A percentile compares a stretch with the other conserved stretches of the same genome.
phyloP scores from a whole-genome alignment of 768 basidiomycete genomes.

The Cystofilobasidium bisporidii region DNA sequence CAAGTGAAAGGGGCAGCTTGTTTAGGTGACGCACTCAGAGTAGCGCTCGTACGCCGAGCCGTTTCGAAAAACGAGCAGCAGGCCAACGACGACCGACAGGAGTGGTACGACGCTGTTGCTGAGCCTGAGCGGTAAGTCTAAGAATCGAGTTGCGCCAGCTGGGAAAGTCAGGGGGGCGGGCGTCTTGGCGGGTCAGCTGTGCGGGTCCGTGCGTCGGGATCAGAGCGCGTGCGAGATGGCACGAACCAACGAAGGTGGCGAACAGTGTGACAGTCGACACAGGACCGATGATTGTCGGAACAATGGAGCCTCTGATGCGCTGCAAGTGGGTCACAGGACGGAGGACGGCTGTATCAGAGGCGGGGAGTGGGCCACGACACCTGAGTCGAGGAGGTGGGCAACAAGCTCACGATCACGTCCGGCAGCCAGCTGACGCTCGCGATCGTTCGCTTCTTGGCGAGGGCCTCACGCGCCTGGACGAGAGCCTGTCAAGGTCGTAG shows the following conservation, averaged over 20 bases:
- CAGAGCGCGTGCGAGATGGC: neutral
- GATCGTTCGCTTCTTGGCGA: neutral
- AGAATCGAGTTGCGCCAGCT: neutral
- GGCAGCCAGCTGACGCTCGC: conserved; percentile 57
- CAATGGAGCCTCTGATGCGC: conserved; percentile 47
- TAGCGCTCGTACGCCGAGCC: conserved; percentile 27
- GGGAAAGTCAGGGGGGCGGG: neutral
- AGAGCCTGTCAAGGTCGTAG: conserved; percentile 7
- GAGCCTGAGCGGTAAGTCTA: neutral
- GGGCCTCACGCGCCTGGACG: conserved; percentile 10
- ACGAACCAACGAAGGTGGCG: conserved; percentile 36
- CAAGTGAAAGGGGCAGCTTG: neutral
- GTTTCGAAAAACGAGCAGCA: conserved; percentile 70
- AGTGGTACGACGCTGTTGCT: conserved; percentile 50
- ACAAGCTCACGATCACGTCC: conserved; percentile 54
- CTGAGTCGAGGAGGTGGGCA: too few relatives aligned
- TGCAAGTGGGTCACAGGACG: neutral
- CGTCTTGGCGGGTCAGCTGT: neutral
- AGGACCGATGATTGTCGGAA: conserved; percentile 63
- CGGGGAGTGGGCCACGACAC: too few relatives aligned
- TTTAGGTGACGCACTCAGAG: conserved; percentile 11
- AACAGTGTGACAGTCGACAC: conserved; percentile 75
- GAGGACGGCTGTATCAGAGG: too few relatives aligned
- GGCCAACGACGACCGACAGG: conserved; percentile 81
- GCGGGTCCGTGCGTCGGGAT: too few relatives aligned